Evolutionary conservation across 2,329 filamentous ascomycete species (phyloP), one percentile per base, ranked within the genome.

Genomic region (Aspergillus amoenus): DNA sequence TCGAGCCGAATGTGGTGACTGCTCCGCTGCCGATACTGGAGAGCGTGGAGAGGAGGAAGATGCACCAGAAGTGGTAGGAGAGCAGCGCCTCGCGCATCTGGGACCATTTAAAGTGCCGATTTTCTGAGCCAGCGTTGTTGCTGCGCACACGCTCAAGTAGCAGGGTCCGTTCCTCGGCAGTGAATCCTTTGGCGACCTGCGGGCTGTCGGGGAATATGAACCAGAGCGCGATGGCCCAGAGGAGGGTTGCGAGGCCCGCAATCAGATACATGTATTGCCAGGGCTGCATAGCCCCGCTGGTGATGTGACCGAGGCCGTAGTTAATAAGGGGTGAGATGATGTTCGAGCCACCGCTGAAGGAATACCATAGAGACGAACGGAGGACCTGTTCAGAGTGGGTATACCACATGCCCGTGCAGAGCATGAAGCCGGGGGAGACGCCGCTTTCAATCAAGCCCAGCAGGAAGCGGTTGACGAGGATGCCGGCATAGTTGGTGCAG

Each of bases 211-310:
- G 57, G 45, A 59, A 59, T 5, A 57, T 8, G 22, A 50, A 56
- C 57, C 57, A 59, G 8, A 59, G 45, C 2, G 22, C 39, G 8
- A 59, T 15, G 9, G 48, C 45, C 57, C 57, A 59, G 1, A 56
- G 4, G 5, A 56, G 40, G 1, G 57, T 59, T 2, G 50, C 45
- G 9, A 51, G 39, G 4, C 57, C 57, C 1, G 53, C 57, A 5
- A 59, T 54, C n/a, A 59, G 44, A 12, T 59, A 59, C 57, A 59
- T 59, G 45, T 56, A 56, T 24, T 57, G 57, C 57, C 57, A 59
- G 3, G 44, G 49, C 15, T 27, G 39, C 3, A 59, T 22, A 6
- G 41, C 11, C 2, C 57, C 53, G 12, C 55, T 46, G 5, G 45
- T 57, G 21, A 60, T 60, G 27, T 57, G 54, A 5, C 58, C 54